A percentile compares a stretch with the other conserved stretches of the same genome.
phyloP scores from a whole-genome alignment of 148 eudicot species.

The Cornus florida region DNA sequence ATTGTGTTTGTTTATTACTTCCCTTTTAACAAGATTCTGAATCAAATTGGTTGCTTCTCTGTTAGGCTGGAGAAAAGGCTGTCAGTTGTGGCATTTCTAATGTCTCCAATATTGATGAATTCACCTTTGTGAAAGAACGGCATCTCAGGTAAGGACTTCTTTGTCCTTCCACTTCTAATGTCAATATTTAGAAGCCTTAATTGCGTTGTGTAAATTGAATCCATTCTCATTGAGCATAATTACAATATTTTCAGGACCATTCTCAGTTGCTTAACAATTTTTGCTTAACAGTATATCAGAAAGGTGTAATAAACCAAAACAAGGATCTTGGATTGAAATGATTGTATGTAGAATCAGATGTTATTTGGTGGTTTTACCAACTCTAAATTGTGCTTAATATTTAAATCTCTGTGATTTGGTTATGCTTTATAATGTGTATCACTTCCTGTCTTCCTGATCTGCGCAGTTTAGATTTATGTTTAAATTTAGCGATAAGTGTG shows the following conservation, averaged over 20 bases:
- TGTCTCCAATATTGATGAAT: conserved; percentile 67
- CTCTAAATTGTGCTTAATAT: background rate
- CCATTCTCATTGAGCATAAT: conserved; percentile 9
- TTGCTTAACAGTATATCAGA: too few species aligned
- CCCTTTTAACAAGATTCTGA: background rate
- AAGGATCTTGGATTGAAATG: too few species aligned
- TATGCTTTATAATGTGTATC: background rate
- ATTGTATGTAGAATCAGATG: background rate
- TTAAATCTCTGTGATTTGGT: background rate
- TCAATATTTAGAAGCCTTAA: background rate
- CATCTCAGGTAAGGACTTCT: conserved; percentile 48
- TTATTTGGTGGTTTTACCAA: background rate
- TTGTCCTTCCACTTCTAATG: too few species aligned
- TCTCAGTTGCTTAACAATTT: too few species aligned
- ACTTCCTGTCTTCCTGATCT: background rate
- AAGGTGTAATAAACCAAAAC: too few species aligned
- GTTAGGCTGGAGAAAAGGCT: conserved; percentile 94
- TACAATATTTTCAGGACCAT: conserved; percentile 44
- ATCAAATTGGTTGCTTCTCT: conserved; percentile 5
- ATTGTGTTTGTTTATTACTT: background rate
- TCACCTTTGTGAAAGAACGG: conserved; percentile 61
- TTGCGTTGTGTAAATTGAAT: background rate
- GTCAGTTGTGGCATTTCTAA: conserved; percentile 77
- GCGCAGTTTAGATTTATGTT: background rate
- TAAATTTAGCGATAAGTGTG: background rate